These are phyloP conservation scores for Chenopodium formosanum DNA, from an alignment of 148 eudicot species.

Conservation along the genomic window DNA sequence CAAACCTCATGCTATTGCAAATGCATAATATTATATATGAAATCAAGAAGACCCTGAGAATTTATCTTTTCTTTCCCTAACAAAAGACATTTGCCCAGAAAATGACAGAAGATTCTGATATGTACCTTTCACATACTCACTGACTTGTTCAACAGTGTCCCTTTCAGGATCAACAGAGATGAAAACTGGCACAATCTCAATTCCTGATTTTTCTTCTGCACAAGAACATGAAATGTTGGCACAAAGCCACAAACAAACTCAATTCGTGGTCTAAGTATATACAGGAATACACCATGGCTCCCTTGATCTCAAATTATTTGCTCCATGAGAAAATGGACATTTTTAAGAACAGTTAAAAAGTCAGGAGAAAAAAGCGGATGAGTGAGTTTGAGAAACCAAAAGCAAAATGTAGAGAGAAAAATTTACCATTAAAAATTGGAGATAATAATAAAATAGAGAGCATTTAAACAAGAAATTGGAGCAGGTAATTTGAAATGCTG, in stretches of 20 bases:
- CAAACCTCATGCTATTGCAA: not conserved
- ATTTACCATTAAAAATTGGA: too few species aligned
- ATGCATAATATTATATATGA: not conserved
- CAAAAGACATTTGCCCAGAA: not conserved
- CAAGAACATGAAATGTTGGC: slow-evolving; percentile 7
- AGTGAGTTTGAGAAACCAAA: too few species aligned
- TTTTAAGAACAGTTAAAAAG: too few species aligned
- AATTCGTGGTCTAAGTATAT: not conserved
- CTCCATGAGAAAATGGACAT: too few species aligned
- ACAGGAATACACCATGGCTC: not conserved
- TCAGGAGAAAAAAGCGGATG: too few species aligned
- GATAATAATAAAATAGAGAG: too few species aligned
- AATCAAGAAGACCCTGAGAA: not conserved
- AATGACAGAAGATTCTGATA: not conserved
- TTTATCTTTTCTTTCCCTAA: not conserved
- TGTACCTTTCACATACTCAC: slow-evolving; percentile 79
- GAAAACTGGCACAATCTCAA: slow-evolving; percentile 81
- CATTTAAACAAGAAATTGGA: too few species aligned
- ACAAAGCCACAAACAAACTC: not conserved
- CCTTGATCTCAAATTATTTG: too few species aligned
- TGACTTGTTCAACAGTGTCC: slow-evolving; percentile 94
- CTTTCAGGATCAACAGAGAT: slow-evolving; percentile 98
- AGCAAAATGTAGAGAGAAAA: too few species aligned
- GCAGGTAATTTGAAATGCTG: too few species aligned
- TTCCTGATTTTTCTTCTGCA: slow-evolving; percentile 71